phyloP scores from a whole-genome alignment of 495 filamentous ascomycete genomes.

The Delitschia confertaspora region DNA sequence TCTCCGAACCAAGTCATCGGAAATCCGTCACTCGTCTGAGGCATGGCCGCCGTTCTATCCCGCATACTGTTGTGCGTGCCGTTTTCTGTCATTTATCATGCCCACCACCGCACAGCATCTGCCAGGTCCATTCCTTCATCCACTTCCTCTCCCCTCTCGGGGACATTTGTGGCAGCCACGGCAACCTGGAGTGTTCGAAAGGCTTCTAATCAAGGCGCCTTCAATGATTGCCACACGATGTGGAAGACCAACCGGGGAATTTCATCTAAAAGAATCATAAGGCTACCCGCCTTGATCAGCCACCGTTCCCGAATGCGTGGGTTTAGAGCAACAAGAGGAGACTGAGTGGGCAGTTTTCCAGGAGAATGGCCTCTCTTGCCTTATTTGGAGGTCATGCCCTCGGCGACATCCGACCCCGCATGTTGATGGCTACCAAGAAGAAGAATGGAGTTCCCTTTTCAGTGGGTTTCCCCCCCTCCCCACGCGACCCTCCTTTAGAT shows the following conservation, averaged over 20 bases:
- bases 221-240: neutral
- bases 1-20: constrained; percentile 15
- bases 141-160: neutral
- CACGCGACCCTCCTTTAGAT: too few relatives aligned
- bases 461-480: too few relatives aligned
- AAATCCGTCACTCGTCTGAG: constrained; percentile 1
- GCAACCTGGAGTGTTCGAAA: constrained; percentile 2
- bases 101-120: constrained; percentile 16
- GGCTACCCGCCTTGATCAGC: constrained; percentile 4
- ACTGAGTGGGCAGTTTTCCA: neutral
- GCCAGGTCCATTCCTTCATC: neutral
- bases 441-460: too few relatives aligned
- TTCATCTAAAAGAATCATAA: constrained; percentile 16
- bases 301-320: constrained; percentile 14
- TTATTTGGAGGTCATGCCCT: constrained; percentile 2
- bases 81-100: constrained; percentile 28
- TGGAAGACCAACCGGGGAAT: constrained; percentile 15
- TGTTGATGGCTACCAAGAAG: too few relatives aligned
- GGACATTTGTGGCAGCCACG: too few relatives aligned
- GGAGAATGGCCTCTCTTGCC: constrained; percentile 4
- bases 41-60: constrained; percentile 16
- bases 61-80: constrained; percentile 22
- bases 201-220: constrained; percentile 1
- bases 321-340: too few relatives aligned
- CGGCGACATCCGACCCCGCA: constrained; percentile 19